phyloP scores from a whole-genome alignment of 257 asterid species.

The Lantana camara region DNA sequence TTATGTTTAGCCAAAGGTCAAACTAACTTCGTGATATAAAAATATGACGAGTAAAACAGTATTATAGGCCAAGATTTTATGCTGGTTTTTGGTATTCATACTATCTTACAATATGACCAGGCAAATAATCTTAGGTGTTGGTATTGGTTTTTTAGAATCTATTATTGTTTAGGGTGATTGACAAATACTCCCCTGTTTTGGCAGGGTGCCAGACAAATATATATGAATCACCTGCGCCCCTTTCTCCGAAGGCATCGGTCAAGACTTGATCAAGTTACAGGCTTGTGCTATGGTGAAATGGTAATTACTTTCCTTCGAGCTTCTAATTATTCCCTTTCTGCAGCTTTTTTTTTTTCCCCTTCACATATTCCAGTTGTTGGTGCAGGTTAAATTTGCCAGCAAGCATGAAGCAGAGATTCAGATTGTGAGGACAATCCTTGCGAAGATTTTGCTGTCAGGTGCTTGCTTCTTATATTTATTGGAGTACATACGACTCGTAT shows the following conservation, averaged over 20 bases:
- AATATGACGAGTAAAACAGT: not conserved
- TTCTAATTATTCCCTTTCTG: not conserved
- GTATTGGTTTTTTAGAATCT: not conserved
- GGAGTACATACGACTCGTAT: not conserved
- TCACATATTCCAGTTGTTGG: slow-evolving; percentile 4
- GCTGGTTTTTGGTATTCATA: slow-evolving; percentile 6
- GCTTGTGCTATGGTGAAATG: slow-evolving; percentile 62
- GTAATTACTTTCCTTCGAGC: slow-evolving; percentile 39
- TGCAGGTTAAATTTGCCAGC: slow-evolving; percentile 72
- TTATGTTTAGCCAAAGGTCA: not conserved
- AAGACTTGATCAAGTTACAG: slow-evolving; percentile 63
- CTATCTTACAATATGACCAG: not conserved
- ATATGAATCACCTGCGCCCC: slow-evolving; percentile 67
- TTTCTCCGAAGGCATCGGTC: slow-evolving; percentile 72
- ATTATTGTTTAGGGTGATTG: slow-evolving; percentile 5
- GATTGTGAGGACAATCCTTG: slow-evolving; percentile 51
- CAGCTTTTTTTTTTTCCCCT: slow-evolving; percentile 18
- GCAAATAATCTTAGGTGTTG: not conserved
- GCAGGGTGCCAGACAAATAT: slow-evolving; percentile 85
- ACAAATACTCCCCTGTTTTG: slow-evolving; percentile 27
- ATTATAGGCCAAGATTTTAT: slow-evolving; percentile 14
- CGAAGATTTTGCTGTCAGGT: slow-evolving; percentile 63
- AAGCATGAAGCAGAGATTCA: slow-evolving; percentile 66
- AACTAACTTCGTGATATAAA: slow-evolving; percentile 5
- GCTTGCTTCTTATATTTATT: slow-evolving; percentile 14